Base-by-base conservation (phyloP, 2,329 filamentous ascomycete species). In the Botrytis porri region DNA sequence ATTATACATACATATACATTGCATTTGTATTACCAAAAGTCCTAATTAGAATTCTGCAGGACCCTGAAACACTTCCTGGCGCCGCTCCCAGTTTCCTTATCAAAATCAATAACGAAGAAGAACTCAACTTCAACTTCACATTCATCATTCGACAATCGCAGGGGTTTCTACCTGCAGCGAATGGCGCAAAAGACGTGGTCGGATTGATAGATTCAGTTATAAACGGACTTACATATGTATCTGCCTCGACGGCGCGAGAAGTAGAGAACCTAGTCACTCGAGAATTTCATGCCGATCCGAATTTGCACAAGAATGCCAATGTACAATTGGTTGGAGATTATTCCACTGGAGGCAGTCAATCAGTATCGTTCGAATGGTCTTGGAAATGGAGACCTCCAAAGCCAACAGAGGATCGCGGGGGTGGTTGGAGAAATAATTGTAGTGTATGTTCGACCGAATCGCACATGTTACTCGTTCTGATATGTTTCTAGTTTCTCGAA, bases 321-420 rank as follows among this genome's bases (percentile, higher is more conserved):
- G 96, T 99, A 57, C 92, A 97, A 79, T 87, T 98, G 62, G 91
- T 99, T n/a, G 96, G 96, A 4, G 94, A 97, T 81, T 98, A 92
- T 80, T 88, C 89, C 4, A 99, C 96, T 0, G 90, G 88, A 45
- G 95, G 95, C n/a, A 93, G 86, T 79, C 85, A 92, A 10, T 95
- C 93, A 2, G 91, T 97, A 43, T 90, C 94, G 48, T 98, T 98
- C 80, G 92, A 95, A 76, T 99, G 95, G 94, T 91, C 92, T 12
- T 99, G 96, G 96, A 96, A 92, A 85, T 99, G 95, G 94, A 94
- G 92, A 80, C 93, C 96, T 14, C 96, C 96, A 54, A 97, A 94
- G 85, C 80, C 84, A 22, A 84, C 85, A 25, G 95, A 98, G 80
- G 95, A 98, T 81, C 89, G 89, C 79, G 93, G 93, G 43, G 94